Percentiles rank a stretch among this genome's conserved stretches.
phyloP scores from a whole-genome alignment of 2,329 filamentous ascomycete species.

The Didymella segeticola region DNA sequence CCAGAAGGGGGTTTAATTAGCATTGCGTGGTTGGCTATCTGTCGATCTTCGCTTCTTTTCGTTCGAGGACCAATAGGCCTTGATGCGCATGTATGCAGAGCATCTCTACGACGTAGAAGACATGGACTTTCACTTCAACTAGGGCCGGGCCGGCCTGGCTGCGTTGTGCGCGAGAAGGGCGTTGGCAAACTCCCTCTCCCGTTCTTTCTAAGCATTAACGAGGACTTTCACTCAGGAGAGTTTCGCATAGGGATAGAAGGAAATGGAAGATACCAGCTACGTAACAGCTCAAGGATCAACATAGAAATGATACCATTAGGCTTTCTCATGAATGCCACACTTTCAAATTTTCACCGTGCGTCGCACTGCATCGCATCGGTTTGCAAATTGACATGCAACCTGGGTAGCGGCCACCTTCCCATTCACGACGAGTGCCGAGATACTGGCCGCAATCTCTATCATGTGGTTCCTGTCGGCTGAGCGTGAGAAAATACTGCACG shows the following conservation, averaged over 20 bases:
- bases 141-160: slow-evolving; percentile 12
- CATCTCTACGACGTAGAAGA: slow-evolving; percentile 19
- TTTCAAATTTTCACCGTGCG: slow-evolving; percentile 4
- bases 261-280: slow-evolving; percentile 13
- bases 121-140: slow-evolving; percentile 5
- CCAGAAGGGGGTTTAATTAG: slow-evolving; percentile 3
- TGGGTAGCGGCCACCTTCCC: slow-evolving; percentile 11
- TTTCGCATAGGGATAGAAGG: slow-evolving; percentile 5
- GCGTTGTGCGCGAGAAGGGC: neutral
- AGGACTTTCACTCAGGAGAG: slow-evolving; percentile 6
- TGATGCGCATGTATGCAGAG: slow-evolving; percentile 25
- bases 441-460: neutral
- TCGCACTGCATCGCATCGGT: slow-evolving; percentile 1
- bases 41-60: slow-evolving; percentile 23
- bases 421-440: slow-evolving; percentile 1
- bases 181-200: slow-evolving; percentile 1
- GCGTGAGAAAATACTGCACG: neutral
- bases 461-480: neutral
- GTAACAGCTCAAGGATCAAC: slow-evolving; percentile 10
- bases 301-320: slow-evolving; percentile 34
- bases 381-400: slow-evolving; percentile 4
- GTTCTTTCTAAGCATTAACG: neutral
- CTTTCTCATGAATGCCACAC: slow-evolving; percentile 16
- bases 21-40: slow-evolving; percentile 26
- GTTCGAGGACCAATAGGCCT: slow-evolving; percentile 20